phyloP scores from a whole-genome alignment of 2,329 filamentous ascomycete species.

The Aspergillus sergii region DNA sequence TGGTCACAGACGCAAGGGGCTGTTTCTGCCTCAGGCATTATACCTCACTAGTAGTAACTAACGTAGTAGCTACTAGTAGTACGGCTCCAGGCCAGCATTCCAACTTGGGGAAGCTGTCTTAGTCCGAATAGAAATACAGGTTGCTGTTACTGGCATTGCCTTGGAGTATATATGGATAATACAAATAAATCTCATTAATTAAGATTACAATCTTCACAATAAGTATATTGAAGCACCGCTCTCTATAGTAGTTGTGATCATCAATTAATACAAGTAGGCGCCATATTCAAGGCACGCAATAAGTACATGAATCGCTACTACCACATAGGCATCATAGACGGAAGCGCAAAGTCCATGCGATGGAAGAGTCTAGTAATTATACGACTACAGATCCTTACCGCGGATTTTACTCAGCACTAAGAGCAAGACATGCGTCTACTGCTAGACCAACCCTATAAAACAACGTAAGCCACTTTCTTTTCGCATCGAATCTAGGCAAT shows the following conservation, averaged over 20 bases:
- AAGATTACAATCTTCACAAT: not conserved
- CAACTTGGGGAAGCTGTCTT: not conserved
- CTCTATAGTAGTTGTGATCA: not conserved
- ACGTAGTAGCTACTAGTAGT: no score
- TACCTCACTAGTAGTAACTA: no score
- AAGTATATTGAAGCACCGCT: not conserved
- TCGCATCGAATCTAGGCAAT: not conserved
- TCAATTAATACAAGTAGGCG: not conserved
- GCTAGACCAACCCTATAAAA: constrained; percentile 71
- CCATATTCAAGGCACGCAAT: constrained; percentile 6
- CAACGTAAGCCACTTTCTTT: constrained; percentile 14
- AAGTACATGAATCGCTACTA: constrained; percentile 8
- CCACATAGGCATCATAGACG: not conserved
- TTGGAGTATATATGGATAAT: not conserved
- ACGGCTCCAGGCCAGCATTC: no score
- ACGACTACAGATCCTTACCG: constrained; percentile 3
- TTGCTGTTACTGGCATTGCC: not conserved
- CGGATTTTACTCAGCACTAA: constrained; percentile 52
- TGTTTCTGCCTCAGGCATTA: not conserved
- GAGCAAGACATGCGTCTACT: constrained; percentile 81
- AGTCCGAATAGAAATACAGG: no score
- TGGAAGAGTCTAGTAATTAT: constrained; percentile 11
- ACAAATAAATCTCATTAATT: not conserved
- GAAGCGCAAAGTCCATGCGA: not conserved
- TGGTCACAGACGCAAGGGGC: not conserved